phyloP scores from a whole-genome alignment of 2,329 filamentous ascomycete genomes.

The Penicillium psychrosexuale region DNA sequence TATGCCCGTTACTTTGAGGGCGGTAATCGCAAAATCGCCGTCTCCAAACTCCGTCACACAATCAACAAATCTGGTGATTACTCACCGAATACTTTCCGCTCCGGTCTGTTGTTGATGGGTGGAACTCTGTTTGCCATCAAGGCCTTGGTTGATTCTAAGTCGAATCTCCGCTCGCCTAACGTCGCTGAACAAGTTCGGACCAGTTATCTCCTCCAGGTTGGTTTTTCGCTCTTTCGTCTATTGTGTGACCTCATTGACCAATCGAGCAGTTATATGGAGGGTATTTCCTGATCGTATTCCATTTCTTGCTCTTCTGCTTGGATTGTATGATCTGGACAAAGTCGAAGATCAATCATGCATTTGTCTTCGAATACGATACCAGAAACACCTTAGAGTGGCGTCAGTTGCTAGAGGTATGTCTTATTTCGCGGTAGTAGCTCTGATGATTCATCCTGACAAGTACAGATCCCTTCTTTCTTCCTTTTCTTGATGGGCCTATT shows the following conservation, averaged over 20 bases:
- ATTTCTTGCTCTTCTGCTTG: constrained; percentile 80
- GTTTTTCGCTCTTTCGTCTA: constrained; percentile 17
- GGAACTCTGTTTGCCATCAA: constrained; percentile 65
- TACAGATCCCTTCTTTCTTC: constrained; percentile 75
- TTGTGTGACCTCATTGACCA: constrained; percentile 15
- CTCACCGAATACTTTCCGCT: constrained; percentile 58
- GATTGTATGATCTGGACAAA: constrained; percentile 79
- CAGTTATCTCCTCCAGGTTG: constrained; percentile 65
- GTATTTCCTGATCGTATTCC: constrained; percentile 77
- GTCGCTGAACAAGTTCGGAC: constrained; percentile 52
- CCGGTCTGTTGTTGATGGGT: constrained; percentile 65
- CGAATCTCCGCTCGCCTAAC: constrained; percentile 53
- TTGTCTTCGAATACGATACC: constrained; percentile 94
- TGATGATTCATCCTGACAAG: constrained; percentile 15
- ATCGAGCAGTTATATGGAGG: constrained; percentile 75
- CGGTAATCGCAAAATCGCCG: constrained; percentile 88
- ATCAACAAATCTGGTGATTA: constrained; percentile 58
- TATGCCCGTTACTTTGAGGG: constrained; percentile 94
- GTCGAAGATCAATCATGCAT: constrained; percentile 90
- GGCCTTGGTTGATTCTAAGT: constrained; percentile 59
- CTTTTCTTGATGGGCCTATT: constrained; percentile 70
- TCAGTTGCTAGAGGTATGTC: constrained; percentile 67
- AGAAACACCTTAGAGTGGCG: constrained; percentile 86
- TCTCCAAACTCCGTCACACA: constrained; percentile 77
- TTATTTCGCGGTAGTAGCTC: not conserved